Evolutionary conservation across 495 filamentous ascomycete genomes (phyloP).

Genomic region (Talaromyces proteolyticus): DNA sequence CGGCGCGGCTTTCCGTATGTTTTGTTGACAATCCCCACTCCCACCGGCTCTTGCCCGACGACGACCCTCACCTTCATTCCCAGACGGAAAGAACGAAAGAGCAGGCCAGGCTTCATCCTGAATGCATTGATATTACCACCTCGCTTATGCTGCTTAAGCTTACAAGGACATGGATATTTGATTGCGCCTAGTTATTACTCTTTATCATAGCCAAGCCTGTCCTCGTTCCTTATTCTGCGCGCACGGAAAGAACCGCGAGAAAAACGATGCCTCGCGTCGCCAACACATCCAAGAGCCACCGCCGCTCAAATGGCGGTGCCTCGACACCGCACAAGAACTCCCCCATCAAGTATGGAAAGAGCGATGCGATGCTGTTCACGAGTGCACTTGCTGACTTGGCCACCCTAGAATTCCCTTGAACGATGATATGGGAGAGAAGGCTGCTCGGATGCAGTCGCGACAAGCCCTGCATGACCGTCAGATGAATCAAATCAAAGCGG

Average conservation of each 20-base stretch:
- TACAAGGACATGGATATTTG: neutral
- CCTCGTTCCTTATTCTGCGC: slow-evolving; percentile 2
- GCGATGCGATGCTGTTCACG: slow-evolving; percentile 2
- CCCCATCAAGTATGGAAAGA: slow-evolving; percentile 58
- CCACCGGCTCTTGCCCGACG: neutral
- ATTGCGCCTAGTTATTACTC: neutral
- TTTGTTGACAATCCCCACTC: slow-evolving; percentile 11
- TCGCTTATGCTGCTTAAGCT: neutral
- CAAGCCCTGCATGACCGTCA: slow-evolving; percentile 86
- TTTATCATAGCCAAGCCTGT: slow-evolving; percentile 5
- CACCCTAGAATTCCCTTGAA: slow-evolving; percentile 75
- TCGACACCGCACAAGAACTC: slow-evolving; percentile 58
- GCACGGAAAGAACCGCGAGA: slow-evolving; percentile 17
- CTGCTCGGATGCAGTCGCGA: slow-evolving; percentile 77
- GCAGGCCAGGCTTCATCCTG: too few species aligned
- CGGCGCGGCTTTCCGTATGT: slow-evolving; percentile 7
- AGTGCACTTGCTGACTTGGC: slow-evolving; percentile 6
- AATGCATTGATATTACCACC: neutral
- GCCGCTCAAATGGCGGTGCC: slow-evolving; percentile 43
- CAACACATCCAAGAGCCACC: slow-evolving; percentile 45
- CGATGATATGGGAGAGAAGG: slow-evolving; percentile 91
- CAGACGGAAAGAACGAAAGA: neutral
- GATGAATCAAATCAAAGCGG: slow-evolving; percentile 84
- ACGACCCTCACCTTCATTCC: neutral
- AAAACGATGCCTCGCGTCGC: slow-evolving; percentile 69